Percentiles rank a stretch among this genome's conserved stretches.
phyloP scores from a whole-genome alignment of 2,329 filamentous ascomycete genomes.

The Proliferodiscus dingleyae region DNA sequence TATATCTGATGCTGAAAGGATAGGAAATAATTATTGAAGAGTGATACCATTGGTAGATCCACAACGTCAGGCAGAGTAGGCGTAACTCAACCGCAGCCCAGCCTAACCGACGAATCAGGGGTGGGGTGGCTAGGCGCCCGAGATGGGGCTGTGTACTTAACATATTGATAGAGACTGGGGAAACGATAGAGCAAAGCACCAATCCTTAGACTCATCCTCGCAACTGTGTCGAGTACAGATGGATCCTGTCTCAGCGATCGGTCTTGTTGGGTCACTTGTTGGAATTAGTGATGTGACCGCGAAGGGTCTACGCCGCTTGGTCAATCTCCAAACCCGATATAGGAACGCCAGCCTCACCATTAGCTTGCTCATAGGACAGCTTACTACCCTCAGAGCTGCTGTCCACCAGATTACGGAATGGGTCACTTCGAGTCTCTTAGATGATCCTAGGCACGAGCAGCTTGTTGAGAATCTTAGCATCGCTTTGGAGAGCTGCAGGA shows the following conservation, averaged over 20 bases:
- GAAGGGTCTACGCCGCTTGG: not conserved
- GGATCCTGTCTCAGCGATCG: constrained; percentile 7
- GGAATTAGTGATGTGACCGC: constrained; percentile 5
- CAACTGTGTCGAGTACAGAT: not conserved
- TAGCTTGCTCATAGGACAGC: constrained; percentile 4
- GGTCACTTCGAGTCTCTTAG: not conserved
- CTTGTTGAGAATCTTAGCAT: constrained; percentile 3
- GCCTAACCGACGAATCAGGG: no score
- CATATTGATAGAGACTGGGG: no score
- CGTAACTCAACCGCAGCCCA: no score
- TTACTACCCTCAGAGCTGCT: constrained; percentile 7
- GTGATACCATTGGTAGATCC: no score
- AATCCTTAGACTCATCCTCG: no score
- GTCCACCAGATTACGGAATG: constrained; percentile 3
- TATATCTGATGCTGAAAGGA: no score
- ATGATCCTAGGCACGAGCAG: constrained; percentile 2
- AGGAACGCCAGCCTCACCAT: constrained; percentile 3
- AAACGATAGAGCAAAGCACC: no score
- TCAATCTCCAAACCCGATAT: constrained; percentile 5
- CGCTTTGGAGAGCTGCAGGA: constrained; percentile 1
- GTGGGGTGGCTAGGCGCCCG: no score
- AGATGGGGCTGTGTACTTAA: no score
- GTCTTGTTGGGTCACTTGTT: constrained; percentile 3
- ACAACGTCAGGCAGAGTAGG: no score
- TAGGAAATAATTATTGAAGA: no score